Conservation (phyloP, 305 asterid genomes). For the Andrographis paniculata region DNA sequence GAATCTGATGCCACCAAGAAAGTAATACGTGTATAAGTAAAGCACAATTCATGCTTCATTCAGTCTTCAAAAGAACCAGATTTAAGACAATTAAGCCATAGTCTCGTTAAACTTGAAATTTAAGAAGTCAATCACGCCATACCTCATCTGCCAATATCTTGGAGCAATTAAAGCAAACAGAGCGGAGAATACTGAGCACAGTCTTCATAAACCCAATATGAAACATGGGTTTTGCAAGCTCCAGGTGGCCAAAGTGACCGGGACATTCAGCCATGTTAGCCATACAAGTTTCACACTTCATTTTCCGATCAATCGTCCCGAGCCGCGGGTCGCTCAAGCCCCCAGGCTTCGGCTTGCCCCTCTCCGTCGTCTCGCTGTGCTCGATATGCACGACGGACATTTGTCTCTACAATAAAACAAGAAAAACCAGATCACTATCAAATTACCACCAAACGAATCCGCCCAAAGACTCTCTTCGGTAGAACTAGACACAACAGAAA, state of each 20-base stretch:
- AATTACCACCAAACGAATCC: background rate
- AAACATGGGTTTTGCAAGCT: conserved; percentile 98
- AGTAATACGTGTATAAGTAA: too few species aligned
- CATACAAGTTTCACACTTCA: conserved; percentile 98
- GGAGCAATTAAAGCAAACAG: conserved; percentile 96
- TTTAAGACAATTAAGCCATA: background rate
- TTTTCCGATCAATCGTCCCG: conserved; percentile 89
- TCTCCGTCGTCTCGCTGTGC: conserved; percentile 92
- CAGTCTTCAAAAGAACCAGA: background rate
- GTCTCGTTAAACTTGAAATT: conserved; percentile 4
- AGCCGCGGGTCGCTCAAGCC: conserved; percentile 84
- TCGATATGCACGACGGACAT: conserved; percentile 96
- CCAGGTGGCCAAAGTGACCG: conserved; percentile 97
- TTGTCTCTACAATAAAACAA: conserved; percentile 63
- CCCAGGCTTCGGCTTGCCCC: conserved; percentile 89
- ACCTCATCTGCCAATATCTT: conserved; percentile 92
- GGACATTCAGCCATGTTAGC: conserved; percentile 97
- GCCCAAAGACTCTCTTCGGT: background rate
- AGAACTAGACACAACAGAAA: background rate
- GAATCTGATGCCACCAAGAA: background rate
- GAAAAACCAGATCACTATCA: background rate
- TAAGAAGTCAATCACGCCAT: conserved; percentile 11
- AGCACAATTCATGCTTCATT: too few species aligned
- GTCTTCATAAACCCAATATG: conserved; percentile 92
- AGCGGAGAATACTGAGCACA: conserved; percentile 74